Conservation (phyloP, 202 grass and related monocot species). For the Elaeis oleifera region DNA sequence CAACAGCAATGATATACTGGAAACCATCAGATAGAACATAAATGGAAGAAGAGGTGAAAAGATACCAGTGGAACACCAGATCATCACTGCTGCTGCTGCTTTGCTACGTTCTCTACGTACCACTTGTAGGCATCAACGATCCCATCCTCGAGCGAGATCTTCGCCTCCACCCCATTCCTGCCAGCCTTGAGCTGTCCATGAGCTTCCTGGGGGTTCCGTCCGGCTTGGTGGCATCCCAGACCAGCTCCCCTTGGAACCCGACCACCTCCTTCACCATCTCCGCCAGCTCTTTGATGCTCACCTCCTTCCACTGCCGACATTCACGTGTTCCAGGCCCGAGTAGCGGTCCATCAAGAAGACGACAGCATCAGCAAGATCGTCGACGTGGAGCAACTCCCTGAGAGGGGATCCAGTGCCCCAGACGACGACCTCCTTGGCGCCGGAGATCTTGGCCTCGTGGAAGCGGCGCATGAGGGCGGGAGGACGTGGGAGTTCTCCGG, state of each 20-base stretch:
- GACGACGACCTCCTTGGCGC: conserved; percentile 49
- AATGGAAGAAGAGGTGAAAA: no score
- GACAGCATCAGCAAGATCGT: conserved; percentile 45
- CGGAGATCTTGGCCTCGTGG: conserved; percentile 47
- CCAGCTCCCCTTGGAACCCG: conserved; percentile 45
- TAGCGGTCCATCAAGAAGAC: conserved; percentile 69
- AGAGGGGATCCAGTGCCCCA: conserved; percentile 60
- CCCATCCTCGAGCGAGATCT: conserved; percentile 58
- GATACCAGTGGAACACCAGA: no score
- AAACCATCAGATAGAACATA: no score
- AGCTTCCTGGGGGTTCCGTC: conserved; percentile 45
- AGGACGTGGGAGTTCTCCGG: conserved; percentile 64
- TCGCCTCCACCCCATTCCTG: conserved; percentile 57
- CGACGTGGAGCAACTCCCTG: conserved; percentile 65
- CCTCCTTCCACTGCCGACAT: conserved; percentile 35
- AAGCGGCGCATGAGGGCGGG: conserved; percentile 63
- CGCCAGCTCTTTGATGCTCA: conserved; percentile 60
- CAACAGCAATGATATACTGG: no score
- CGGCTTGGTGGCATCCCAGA: conserved; percentile 43
- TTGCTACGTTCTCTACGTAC: conserved; percentile 51
- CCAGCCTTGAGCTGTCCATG: conserved; percentile 68
- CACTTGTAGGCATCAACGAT: conserved; percentile 47
- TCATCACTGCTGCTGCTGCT: no score
- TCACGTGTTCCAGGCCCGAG: conserved; percentile 26
- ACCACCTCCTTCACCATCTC: conserved; percentile 72